Base-by-base conservation (phyloP, 805 yeast species). In the Starmerella roubikii region DNA sequence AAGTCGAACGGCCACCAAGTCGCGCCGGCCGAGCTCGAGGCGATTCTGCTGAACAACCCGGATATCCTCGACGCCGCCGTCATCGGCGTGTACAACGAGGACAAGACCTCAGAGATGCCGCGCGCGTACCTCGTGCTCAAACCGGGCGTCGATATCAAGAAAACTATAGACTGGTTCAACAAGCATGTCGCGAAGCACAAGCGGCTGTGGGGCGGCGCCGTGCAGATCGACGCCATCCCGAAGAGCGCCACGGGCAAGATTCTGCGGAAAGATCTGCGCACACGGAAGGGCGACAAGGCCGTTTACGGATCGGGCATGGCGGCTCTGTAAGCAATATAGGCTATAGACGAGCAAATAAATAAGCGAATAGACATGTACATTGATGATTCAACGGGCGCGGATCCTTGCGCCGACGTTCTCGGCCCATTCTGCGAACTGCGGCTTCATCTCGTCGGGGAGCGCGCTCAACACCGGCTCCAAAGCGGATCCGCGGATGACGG, bases 191-290 rank as follows among this genome's bases (percentile, higher is more conserved):
- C 66, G 5, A 42, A 47, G 27, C 66, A 61, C 47, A 61, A 61
- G 49, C 46, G 57, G 11, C 50, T 61, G 2, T 61, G 62, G 61
- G 66, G 65, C 3, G 66, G 65, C 15, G 71, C 82, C 42, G 72
- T 78, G 43, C 66, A 79, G 38, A 79, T 84, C 32, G 79, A 74
- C 42, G 91, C 76, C 54, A 71, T 86, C 56, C 96, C 96, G 59
- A 86, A 86, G 71, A 82, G 93, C 21, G 76, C 95, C 64, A 79
- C 93, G 3, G 96, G 96, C 50, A 86, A 86, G 69, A 84, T 86
- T 52, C 78, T 84, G 77, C 75, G 96, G 69, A 76, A 95, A 67
- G 72, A 80, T 42, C 67, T 86, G 60, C 73, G 94, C 65, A 81
- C 83, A 15, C 44, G 56, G 3, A 47, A 40, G n/a, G 49, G 47